Percentiles rank a stretch among this genome's conserved stretches.
Conservation (phyloP, 495 filamentous ascomycete genomes). For the Lophiostoma macrostomum region DNA sequence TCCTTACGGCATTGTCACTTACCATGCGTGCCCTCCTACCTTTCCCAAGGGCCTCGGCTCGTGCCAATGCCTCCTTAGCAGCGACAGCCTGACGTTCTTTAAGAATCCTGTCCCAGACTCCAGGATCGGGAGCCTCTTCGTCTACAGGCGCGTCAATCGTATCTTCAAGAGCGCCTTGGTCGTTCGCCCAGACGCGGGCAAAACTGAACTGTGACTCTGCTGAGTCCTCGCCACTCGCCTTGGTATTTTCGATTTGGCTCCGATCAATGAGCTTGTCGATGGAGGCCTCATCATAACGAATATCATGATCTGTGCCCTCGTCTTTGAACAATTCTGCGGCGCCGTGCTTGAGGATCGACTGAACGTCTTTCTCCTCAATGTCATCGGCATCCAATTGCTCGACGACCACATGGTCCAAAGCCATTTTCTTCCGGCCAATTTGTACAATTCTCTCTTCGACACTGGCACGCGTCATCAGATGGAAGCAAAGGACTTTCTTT, state of each 20-base stretch:
- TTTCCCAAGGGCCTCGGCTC: slow-evolving; percentile 70
- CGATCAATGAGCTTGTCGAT: slow-evolving; percentile 88
- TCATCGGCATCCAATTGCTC: slow-evolving; percentile 81
- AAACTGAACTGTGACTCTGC: slow-evolving; percentile 81
- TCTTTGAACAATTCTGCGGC: slow-evolving; percentile 82
- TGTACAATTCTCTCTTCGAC: slow-evolving; percentile 96
- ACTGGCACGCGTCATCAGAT: slow-evolving; percentile 82
- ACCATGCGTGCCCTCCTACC: slow-evolving; percentile 67
- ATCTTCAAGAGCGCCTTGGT: slow-evolving; percentile 62
- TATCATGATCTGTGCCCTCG: slow-evolving; percentile 59
- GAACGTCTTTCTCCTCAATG: slow-evolving; percentile 69
- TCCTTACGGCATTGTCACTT: slow-evolving; percentile 39
- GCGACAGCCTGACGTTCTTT: slow-evolving; percentile 76
- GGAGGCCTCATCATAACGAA: slow-evolving; percentile 73
- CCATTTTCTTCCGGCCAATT: slow-evolving; percentile 93
- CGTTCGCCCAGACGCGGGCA: slow-evolving; percentile 90
- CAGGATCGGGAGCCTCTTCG: slow-evolving; percentile 50
- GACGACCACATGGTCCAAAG: slow-evolving; percentile 88
- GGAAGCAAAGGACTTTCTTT: slow-evolving; percentile 92
- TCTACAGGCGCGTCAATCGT: slow-evolving; percentile 54
- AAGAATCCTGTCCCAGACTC: slow-evolving; percentile 86
- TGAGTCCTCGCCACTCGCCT: slow-evolving; percentile 54
- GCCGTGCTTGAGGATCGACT: slow-evolving; percentile 85
- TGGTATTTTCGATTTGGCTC: slow-evolving; percentile 71
- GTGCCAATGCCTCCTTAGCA: slow-evolving; percentile 59